A percentile compares a stretch with the other conserved stretches of the same genome.
Evolutionary conservation across 2,329 filamentous ascomycete genomes (phyloP).

Genomic region (Metarhizium robertsii): DNA sequence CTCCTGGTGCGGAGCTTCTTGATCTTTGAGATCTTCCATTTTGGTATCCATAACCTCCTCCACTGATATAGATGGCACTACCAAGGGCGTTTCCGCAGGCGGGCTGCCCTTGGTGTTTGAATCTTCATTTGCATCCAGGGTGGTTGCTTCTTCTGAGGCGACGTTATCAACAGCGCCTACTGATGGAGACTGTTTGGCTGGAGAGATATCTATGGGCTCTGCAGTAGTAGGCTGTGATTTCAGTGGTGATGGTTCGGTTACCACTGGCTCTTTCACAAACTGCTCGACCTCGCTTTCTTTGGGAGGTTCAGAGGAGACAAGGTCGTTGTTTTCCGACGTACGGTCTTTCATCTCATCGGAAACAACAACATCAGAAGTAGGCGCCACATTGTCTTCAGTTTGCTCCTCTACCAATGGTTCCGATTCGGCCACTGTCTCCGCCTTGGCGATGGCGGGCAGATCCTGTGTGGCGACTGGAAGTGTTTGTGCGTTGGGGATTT

Average conservation of each 20-base stretch:
- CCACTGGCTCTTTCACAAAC: background rate
- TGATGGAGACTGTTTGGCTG: background rate
- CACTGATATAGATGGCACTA: slow-evolving; percentile 3
- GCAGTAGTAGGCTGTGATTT: background rate
- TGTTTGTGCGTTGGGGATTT: background rate
- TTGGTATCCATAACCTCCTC: background rate
- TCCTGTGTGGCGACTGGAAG: background rate
- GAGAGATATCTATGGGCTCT: background rate
- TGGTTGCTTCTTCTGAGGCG: background rate
- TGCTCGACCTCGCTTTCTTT: background rate
- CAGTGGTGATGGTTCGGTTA: background rate
- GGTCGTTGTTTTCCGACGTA: background rate
- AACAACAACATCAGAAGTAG: background rate
- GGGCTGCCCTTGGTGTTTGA: background rate
- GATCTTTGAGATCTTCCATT: background rate
- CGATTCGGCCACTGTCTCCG: background rate
- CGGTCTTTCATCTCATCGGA: background rate
- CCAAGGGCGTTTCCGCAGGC: background rate
- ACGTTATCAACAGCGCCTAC: background rate
- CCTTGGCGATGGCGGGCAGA: background rate
- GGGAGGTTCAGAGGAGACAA: background rate
- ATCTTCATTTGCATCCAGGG: background rate
- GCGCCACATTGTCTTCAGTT: background rate
- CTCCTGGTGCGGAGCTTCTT: background rate
- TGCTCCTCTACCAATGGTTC: background rate